phyloP scores from a whole-genome alignment of 169 alveolate species.

The Cryptosporidium sp. region DNA sequence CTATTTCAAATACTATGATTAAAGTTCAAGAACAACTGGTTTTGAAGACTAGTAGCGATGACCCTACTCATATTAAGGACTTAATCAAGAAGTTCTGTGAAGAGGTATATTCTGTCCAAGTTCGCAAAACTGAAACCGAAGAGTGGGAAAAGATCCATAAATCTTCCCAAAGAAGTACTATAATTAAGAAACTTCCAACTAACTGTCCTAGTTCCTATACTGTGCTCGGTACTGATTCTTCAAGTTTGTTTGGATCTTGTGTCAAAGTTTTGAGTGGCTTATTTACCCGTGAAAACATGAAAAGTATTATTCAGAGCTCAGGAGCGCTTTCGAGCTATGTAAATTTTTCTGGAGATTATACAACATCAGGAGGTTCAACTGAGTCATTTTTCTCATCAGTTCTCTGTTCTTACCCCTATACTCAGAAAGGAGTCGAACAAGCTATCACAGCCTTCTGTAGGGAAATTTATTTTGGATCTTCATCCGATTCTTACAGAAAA shows the following conservation, averaged over 20 bases:
- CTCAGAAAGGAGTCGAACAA: neutral
- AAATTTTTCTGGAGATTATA: neutral
- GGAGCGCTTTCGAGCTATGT: neutral
- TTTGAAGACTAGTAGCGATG: neutral
- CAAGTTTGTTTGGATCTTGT: neutral
- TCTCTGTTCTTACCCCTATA: neutral
- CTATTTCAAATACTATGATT: neutral
- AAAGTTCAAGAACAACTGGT: slow-evolving; percentile 1
- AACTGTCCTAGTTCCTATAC: neutral
- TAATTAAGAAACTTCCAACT: neutral
- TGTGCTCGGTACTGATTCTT: neutral
- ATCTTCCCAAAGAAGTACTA: neutral
- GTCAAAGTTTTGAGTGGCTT: neutral
- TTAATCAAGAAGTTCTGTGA: slow-evolving; percentile 15
- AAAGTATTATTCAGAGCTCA: neutral
- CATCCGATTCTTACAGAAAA: neutral
- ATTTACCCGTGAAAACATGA: neutral
- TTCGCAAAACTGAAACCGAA: neutral
- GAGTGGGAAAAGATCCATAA: slow-evolving; percentile 26
- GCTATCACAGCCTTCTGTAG: slow-evolving; percentile 19
- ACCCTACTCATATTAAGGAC: neutral
- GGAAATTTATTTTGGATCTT: neutral
- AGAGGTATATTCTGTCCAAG: neutral
- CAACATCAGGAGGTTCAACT: neutral
- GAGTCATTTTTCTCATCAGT: neutral